Conservation (phyloP, 495 filamentous ascomycete species). For the Neurospora sp. region DNA sequence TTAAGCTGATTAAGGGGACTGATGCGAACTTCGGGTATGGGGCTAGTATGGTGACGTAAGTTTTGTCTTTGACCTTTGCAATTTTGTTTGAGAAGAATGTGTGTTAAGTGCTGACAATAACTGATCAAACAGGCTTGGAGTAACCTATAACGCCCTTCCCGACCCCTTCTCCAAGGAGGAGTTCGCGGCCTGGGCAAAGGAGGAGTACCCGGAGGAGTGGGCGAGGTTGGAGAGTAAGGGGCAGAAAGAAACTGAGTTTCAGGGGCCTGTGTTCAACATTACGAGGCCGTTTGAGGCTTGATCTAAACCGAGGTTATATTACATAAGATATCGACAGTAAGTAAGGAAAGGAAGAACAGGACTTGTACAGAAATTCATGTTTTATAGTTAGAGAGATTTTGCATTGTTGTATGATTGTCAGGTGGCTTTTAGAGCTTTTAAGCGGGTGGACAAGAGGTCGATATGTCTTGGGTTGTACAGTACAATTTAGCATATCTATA, state of each 20-base stretch:
- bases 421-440: not conserved
- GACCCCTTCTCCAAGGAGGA: conserved; percentile 48
- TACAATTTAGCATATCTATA: not conserved
- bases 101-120: not conserved
- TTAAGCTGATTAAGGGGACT: conserved; percentile 51
- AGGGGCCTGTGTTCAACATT: conserved; percentile 33
- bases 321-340: conserved; percentile 1
- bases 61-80: not conserved
- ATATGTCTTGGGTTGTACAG: not conserved
- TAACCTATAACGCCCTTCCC: conserved; percentile 62
- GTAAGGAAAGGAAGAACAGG: not conserved
- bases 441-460: not conserved
- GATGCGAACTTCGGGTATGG: conserved; percentile 51
- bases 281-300: conserved; percentile 33
- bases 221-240: conserved; percentile 43
- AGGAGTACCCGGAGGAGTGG: conserved; percentile 61
- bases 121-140: conserved; percentile 44
- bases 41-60: conserved; percentile 64
- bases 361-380: not conserved
- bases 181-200: conserved; percentile 61
- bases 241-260: conserved; percentile 22
- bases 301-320: conserved; percentile 7
- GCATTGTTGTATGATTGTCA: not conserved
- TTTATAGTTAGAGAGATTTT: not conserved
- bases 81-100: not conserved